A percentile compares a stretch with the other conserved stretches of the same genome.
These are phyloP conservation scores for Hygrocybe punicea DNA, from an alignment of 768 basidiomycete species.

Conservation along the genomic window DNA sequence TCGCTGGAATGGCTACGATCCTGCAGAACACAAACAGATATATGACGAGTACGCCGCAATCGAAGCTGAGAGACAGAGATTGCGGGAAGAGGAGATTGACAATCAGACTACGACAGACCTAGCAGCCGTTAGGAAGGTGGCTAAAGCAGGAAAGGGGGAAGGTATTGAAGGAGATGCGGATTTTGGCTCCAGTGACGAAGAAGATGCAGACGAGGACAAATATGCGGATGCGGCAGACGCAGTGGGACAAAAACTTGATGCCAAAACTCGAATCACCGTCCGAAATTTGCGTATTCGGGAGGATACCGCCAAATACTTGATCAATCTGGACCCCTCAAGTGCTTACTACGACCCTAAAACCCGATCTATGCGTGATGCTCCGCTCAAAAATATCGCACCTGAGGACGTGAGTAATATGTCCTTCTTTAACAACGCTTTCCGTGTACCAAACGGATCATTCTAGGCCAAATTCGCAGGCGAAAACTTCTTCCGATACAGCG, in stretches of 20 bases:
- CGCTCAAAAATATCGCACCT: constrained; percentile 66
- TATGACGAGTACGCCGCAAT: constrained; percentile 94
- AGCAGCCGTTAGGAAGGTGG: constrained; percentile 89
- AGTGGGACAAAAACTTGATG: constrained; percentile 96
- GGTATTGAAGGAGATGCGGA: constrained; percentile 76
- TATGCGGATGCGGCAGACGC: constrained; percentile 98
- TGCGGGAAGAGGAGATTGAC: constrained; percentile 96
- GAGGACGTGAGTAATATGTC: constrained; percentile 68
- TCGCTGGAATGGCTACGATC: constrained; percentile 97
- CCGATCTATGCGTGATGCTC: constrained; percentile 98
- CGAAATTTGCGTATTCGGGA: constrained; percentile 97
- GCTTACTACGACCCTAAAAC: constrained; percentile 99
- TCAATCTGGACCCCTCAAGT: constrained; percentile 91
- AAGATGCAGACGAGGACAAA: constrained; percentile 95
- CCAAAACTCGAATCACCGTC: constrained; percentile 97
- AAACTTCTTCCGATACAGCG: constrained; percentile 88
- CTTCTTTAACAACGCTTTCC: constrained; percentile 1
- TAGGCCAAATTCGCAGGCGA: constrained; percentile 93
- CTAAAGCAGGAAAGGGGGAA: constrained; percentile 79
- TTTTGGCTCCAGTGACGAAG: constrained; percentile 95
- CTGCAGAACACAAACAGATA: constrained; percentile 77
- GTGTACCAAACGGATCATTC: constrained; percentile 1
- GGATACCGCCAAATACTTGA: constrained; percentile 97
- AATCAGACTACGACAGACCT: constrained; percentile 92
- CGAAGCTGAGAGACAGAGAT: constrained; percentile 84